These are phyloP conservation scores for Zoysia matrella DNA, from an alignment of 202 grass and related monocot genomes.

Conservation along the genomic window DNA sequence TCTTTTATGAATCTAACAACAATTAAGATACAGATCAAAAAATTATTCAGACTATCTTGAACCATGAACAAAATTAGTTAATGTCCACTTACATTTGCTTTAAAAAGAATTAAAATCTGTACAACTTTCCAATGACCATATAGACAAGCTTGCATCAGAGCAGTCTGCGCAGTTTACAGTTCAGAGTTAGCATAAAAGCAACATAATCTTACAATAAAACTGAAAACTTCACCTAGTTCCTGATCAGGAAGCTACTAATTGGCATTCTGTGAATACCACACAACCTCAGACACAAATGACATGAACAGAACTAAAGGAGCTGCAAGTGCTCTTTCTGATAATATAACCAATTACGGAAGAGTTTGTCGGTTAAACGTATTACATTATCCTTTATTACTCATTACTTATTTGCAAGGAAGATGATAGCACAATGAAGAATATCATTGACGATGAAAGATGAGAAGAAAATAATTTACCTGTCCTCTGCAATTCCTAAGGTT, in stretches of 20 bases:
- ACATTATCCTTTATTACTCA: constrained; percentile 17
- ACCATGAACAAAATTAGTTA: constrained; percentile 23
- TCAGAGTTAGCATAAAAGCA: constrained; percentile 10
- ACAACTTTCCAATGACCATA: constrained; percentile 98
- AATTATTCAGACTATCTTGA: constrained; percentile 19
- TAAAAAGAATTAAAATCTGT: constrained; percentile 94
- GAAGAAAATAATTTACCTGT: constrained; percentile 58
- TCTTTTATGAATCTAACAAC: constrained; percentile 83
- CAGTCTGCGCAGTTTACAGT: constrained; percentile 60
- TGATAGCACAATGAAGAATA: neutral
- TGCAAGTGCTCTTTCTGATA: constrained; percentile 14
- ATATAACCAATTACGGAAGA: constrained; percentile 11
- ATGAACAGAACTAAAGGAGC: constrained; percentile 27
- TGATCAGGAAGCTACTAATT: constrained; percentile 11
- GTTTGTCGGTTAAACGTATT: constrained; percentile 12
- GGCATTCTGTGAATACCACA: neutral
- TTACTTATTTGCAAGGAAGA: constrained; percentile 25
- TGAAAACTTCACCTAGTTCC: neutral
- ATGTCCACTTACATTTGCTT: constrained; percentile 87
- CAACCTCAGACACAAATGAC: constrained; percentile 25
- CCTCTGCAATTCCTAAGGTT: constrained; percentile 93
- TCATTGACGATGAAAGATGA: constrained; percentile 21
- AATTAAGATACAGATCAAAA: constrained; percentile 40
- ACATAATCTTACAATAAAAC: constrained; percentile 1
- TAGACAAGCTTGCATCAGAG: constrained; percentile 99